A percentile compares a stretch with the other conserved stretches of the same genome.
Evolutionary conservation across 192 early-diverging fungal species (phyloP).

Genomic region (Kickxella alabastrina): DNA sequence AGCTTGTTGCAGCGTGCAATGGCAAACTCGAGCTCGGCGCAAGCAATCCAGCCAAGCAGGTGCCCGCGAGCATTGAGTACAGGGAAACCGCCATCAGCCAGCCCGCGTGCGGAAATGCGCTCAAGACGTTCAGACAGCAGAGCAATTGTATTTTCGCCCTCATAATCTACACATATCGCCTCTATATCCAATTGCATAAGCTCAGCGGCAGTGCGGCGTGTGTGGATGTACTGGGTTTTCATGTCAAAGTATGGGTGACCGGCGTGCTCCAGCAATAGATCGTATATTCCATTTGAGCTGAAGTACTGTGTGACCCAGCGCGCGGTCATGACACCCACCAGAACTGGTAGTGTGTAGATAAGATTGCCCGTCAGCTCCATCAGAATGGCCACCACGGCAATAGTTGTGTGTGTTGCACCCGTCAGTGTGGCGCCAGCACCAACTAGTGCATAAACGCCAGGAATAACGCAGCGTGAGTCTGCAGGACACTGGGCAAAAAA

Average conservation of each 20-base stretch:
- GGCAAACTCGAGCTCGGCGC: slow-evolving; percentile 74
- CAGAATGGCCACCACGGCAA: slow-evolving; percentile 65
- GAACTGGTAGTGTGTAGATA: slow-evolving; percentile 65
- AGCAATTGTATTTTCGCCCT: slow-evolving; percentile 57
- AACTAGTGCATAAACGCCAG: slow-evolving; percentile 67
- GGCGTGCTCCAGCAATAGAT: slow-evolving; percentile 64
- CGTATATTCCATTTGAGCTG: slow-evolving; percentile 67
- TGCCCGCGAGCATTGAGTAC: slow-evolving; percentile 55
- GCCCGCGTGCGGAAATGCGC: slow-evolving; percentile 53
- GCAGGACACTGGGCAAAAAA: slow-evolving; percentile 52
- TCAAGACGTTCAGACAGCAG: slow-evolving; percentile 56
- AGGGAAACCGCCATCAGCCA: slow-evolving; percentile 76
- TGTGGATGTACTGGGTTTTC: slow-evolving; percentile 67
- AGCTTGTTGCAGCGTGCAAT: slow-evolving; percentile 44
- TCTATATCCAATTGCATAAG: slow-evolving; percentile 63
- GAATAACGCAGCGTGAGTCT: slow-evolving; percentile 58
- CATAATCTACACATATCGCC: slow-evolving; percentile 61
- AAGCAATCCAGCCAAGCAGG: slow-evolving; percentile 78
- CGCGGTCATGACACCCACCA: slow-evolving; percentile 54
- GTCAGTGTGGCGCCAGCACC: slow-evolving; percentile 54
- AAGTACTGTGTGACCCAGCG: slow-evolving; percentile 78
- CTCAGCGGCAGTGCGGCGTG: slow-evolving; percentile 56
- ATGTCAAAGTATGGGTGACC: slow-evolving; percentile 75
- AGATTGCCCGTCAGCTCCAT: slow-evolving; percentile 79
- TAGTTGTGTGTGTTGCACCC: slow-evolving; percentile 60